These are phyloP conservation scores for Aureoboletus auriporus DNA, from an alignment of 768 basidiomycete genomes.

Conservation along the genomic window DNA sequence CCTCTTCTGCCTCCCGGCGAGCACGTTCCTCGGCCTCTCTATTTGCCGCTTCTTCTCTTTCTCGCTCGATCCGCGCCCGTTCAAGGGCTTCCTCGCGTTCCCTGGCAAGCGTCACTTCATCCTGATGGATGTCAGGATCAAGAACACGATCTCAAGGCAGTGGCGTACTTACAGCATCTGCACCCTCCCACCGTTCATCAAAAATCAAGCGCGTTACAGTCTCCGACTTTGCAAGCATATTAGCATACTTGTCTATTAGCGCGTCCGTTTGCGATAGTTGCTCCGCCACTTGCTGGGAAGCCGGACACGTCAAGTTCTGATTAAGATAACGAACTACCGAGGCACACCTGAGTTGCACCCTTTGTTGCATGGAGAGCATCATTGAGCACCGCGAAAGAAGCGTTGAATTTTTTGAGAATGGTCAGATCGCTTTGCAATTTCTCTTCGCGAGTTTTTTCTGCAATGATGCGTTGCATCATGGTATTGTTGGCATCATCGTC, in stretches of 20 bases:
- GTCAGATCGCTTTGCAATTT: conserved; percentile 72
- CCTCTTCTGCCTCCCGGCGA: conserved; percentile 27
- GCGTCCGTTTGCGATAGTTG: conserved; percentile 72
- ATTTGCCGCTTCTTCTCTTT: conserved; percentile 31
- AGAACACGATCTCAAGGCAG: too few relatives aligned
- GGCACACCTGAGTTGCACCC: conserved; percentile 65
- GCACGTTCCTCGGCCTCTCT: conserved; percentile 39
- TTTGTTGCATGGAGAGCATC: conserved; percentile 62
- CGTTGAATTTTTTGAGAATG: conserved; percentile 68
- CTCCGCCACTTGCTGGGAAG: conserved; percentile 52
- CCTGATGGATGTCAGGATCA: conserved; percentile 36
- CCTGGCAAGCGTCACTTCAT: conserved; percentile 50
- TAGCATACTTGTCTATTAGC: conserved; percentile 71
- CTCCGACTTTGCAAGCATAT: conserved; percentile 66
- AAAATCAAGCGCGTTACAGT: conserved; percentile 63
- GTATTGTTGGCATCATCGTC: conserved; percentile 21
- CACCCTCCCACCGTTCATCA: conserved; percentile 75
- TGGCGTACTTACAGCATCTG: conserved; percentile 53
- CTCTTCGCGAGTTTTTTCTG: conserved; percentile 53
- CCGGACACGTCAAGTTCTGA: neutral
- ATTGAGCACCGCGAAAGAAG: conserved; percentile 63
- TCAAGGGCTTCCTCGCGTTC: conserved; percentile 35
- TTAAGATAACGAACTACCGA: neutral
- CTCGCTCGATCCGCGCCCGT: conserved; percentile 32
- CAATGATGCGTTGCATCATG: conserved; percentile 20